phyloP scores from a whole-genome alignment of 768 basidiomycete species.

The Tricholoma bakamatsutake region DNA sequence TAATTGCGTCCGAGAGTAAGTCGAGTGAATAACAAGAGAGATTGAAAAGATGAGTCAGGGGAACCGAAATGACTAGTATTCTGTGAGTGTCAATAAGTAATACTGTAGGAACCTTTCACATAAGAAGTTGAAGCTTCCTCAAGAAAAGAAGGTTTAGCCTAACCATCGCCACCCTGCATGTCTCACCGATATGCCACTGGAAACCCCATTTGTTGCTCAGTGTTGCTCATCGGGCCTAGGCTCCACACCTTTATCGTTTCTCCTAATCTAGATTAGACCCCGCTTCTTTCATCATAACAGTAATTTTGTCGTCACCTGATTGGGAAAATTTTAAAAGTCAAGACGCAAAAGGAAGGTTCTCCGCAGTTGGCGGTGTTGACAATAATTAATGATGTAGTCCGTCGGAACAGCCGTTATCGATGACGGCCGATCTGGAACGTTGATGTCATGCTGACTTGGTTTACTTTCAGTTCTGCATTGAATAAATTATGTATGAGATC shows the following conservation, averaged over 20 bases:
- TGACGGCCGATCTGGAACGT: background rate
- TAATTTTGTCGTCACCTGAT: background rate
- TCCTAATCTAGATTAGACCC: background rate
- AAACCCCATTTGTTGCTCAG: constrained; percentile 2
- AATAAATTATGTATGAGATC: background rate
- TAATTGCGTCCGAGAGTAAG: background rate
- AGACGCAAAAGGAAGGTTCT: background rate
- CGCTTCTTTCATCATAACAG: background rate
- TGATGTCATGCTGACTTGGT: background rate
- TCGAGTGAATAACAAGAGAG: background rate
- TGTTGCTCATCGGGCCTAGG: background rate
- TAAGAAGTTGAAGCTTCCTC: background rate
- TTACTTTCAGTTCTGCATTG: background rate
- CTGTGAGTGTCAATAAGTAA: background rate
- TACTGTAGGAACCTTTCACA: background rate
- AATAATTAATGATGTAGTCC: too few species aligned
- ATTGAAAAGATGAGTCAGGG: background rate
- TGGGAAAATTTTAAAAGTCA: background rate
- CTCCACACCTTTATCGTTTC: background rate
- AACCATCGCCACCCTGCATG: background rate
- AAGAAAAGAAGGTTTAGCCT: background rate
- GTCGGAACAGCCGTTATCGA: too few species aligned
- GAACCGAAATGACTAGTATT: background rate
- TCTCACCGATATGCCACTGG: background rate
- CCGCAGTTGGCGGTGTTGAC: background rate